Evolutionary conservation across 2,329 filamentous ascomycete genomes (phyloP).

Genomic region (Penicillium olsonii): DNA sequence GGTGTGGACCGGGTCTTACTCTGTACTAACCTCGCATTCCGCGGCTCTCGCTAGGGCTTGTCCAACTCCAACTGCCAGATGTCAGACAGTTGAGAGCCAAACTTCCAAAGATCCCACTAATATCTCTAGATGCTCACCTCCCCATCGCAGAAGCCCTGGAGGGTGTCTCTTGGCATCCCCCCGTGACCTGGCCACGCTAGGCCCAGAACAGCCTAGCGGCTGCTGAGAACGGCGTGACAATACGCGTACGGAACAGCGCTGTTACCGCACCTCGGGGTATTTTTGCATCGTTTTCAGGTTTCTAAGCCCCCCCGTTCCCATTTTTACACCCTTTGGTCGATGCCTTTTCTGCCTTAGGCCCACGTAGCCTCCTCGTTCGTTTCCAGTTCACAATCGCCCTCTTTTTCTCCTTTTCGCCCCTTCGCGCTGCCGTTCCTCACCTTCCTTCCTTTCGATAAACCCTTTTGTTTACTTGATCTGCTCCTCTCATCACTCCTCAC

Average conservation of each 20-base stretch:
- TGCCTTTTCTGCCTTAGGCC: conserved; percentile 26
- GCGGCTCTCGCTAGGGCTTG: too few species aligned
- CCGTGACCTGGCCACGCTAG: conserved; percentile 5
- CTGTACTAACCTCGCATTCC: too few species aligned
- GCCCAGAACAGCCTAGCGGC: not conserved
- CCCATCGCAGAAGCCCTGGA: too few species aligned
- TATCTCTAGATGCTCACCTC: conserved; percentile 9
- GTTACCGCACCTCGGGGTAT: too few species aligned
- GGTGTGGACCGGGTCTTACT: not conserved
- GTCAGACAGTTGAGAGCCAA: too few species aligned
- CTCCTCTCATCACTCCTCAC: conserved; percentile 7
- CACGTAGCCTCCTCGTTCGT: conserved; percentile 25
- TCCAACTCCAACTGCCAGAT: too few species aligned
- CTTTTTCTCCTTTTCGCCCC: conserved; percentile 26
- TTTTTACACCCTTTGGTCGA: conserved; percentile 5
- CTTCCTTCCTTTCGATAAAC: conserved; percentile 14
- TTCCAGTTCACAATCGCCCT: conserved; percentile 24
- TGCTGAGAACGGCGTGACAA: conserved; percentile 7
- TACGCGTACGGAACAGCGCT: conserved; percentile 7
- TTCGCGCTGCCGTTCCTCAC: not conserved
- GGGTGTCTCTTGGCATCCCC: conserved; percentile 6
- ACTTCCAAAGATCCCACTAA: not conserved
- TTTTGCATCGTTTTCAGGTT: conserved; percentile 4
- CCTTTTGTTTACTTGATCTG: conserved; percentile 11
- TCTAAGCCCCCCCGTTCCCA: conserved; percentile 23